These are phyloP conservation scores for Diaporthe citrichinensis DNA, from an alignment of 2,329 filamentous ascomycete species.

Conservation along the genomic window DNA sequence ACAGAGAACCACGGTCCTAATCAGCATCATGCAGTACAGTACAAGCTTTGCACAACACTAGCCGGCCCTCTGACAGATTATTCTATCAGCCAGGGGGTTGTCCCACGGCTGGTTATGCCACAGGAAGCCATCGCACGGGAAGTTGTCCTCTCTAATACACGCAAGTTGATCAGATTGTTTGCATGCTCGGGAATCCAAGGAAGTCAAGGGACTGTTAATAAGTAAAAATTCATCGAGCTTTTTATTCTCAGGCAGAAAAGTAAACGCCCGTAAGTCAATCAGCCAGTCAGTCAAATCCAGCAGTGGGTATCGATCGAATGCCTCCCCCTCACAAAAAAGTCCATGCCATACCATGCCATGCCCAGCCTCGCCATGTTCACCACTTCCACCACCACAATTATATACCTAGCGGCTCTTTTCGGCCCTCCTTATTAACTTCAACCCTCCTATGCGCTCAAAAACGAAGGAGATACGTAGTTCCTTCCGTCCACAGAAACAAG, in stretches of 20 bases:
- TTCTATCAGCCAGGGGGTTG: background rate
- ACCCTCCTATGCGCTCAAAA: background rate
- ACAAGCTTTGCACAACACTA: background rate
- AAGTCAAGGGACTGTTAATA: no score
- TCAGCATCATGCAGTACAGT: background rate
- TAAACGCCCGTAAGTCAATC: background rate
- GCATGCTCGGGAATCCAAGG: background rate
- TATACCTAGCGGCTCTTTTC: background rate
- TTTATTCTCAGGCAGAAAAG: background rate
- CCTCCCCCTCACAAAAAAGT: background rate
- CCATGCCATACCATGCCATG: constrained; percentile 3
- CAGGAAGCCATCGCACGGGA: background rate
- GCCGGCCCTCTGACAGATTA: no score
- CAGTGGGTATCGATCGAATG: constrained; percentile 33
- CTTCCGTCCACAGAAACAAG: background rate
- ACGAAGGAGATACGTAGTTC: background rate
- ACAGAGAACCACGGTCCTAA: background rate
- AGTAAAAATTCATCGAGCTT: background rate
- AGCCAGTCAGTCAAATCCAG: constrained; percentile 18
- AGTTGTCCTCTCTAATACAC: background rate
- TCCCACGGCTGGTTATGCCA: background rate
- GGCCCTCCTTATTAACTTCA: background rate
- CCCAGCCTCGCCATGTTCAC: background rate
- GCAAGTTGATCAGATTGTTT: background rate
- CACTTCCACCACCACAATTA: constrained; percentile 7